These are phyloP conservation scores for Claviceps paspali DNA, from an alignment of 2,329 filamentous ascomycete species.

Conservation along the genomic window DNA sequence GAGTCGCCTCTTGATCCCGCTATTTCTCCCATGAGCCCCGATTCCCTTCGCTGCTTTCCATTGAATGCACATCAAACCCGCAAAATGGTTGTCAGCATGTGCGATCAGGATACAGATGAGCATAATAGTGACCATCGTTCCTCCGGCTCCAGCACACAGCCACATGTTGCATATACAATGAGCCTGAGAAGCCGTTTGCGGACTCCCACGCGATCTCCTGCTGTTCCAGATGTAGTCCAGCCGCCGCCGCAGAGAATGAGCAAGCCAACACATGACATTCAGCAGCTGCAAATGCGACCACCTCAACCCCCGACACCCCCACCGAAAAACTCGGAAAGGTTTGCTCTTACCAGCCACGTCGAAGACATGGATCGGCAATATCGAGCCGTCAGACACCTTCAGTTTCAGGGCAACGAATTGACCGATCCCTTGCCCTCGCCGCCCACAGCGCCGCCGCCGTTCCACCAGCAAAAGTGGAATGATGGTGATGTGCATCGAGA, in stretches of 20 bases:
- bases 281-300: conserved; percentile 5
- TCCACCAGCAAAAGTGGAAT: not conserved
- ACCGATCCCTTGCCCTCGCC: not conserved
- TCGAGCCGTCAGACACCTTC: conserved; percentile 1
- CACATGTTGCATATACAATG: conserved; percentile 5
- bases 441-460: not conserved
- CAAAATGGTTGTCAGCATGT: conserved; percentile 2
- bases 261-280: not conserved
- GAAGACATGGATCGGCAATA: conserved; percentile 7
- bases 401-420: not conserved
- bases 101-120: conserved; percentile 5
- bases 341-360: not conserved
- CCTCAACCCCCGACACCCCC: not conserved
- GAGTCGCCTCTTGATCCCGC: conserved; percentile 9
- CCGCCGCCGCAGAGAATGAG: not conserved
- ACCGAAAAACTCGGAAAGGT: not conserved
- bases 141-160: conserved; percentile 9
- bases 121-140: conserved; percentile 6
- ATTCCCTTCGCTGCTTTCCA: not conserved
- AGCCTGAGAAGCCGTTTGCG: conserved; percentile 4
- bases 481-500: not conserved
- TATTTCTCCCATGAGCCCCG: conserved; percentile 5
- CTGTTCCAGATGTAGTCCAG: conserved; percentile 8
- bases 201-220: conserved; percentile 5
- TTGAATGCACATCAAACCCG: not conserved